Evolutionary conservation across 2,329 filamentous ascomycete genomes (phyloP), one percentile per base, ranked within the genome.

Genomic region (Sporothrix schenckii): DNA sequence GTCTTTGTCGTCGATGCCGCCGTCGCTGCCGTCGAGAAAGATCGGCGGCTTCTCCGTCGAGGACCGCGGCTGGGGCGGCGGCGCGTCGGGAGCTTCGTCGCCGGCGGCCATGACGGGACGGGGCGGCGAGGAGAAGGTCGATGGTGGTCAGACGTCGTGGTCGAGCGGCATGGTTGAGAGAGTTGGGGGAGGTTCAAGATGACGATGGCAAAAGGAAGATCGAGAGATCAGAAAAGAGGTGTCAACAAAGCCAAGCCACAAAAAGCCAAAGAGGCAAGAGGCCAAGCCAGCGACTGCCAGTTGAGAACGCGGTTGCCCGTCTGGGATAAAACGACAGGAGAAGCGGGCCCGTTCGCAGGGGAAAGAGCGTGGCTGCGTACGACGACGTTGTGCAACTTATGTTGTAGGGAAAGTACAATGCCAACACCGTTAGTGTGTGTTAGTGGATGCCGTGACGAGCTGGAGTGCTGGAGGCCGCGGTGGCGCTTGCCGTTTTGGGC

Each of bases 31-130:
- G 47, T 76, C 75, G 72, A 78, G 68, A 54, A 74, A 72, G 70
- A 78, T 70, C 68, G 78, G 77, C 66, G 72, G 74, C 73, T 80
- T 80, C 71, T 80, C 78, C 68, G 77, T 79, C 5, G 78, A 80
- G 14, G 75, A 73, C 68, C 76, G 77, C 60, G 56, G 68, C 68
- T 66, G 63, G 24, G 14, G 27, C 56, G 72, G 66, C 21, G 68
- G 70, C 68, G 54, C 72, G 47, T 67, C 71, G 65, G 74, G 74
- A 71, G 68, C 65, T 54, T 50, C 44, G 47, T 54, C 41, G 69
- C 71, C 69, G 24, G 72, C 72, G 75, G 77, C 78, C 65, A 53
- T 60, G 30, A 41, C n/a, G 41, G 39, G 54, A n/a, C 30, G 47
- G 3, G 61, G 13, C 44, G 27, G 19, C 9, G 21, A 30, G 49